Conservation (phyloP, 116 monocot species). For the Zostera marina region DNA sequence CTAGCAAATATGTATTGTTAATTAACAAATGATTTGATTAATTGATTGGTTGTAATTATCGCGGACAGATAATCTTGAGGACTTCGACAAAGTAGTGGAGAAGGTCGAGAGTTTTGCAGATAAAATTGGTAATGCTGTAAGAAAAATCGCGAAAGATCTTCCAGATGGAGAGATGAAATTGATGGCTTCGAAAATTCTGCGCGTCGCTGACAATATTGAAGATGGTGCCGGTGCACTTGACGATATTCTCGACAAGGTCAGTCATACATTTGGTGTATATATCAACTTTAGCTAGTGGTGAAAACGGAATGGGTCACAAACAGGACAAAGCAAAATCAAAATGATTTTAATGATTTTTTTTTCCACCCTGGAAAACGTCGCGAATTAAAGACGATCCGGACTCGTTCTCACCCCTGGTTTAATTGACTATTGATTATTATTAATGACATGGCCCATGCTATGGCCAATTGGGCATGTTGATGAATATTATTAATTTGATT, state of each 20-base stretch:
- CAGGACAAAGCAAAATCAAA: no score
- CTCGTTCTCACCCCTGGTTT: no score
- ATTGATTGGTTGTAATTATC: not conserved
- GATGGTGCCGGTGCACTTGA: not conserved
- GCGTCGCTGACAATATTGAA: not conserved
- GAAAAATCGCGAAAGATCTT: not conserved
- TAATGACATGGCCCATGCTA: no score
- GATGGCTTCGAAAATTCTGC: not conserved
- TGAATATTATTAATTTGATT: no score
- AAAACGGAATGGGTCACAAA: no score
- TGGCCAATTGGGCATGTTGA: no score
- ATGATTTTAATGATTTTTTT: no score
- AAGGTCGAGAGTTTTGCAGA: not conserved
- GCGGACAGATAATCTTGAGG: not conserved
- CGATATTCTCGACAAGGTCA: slow-evolving; percentile 1
- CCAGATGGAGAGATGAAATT: not conserved
- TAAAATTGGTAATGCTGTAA: not conserved
- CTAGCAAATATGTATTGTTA: not conserved
- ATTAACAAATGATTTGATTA: not conserved
- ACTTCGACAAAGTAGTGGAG: not conserved
- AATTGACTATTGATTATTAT: no score
- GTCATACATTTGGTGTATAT: no score
- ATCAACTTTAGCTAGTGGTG: no score
- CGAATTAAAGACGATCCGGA: no score
- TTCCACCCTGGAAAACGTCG: no score